Conservation (phyloP, 257 asterid genomes). For the Solanum corneliomulleri region DNA sequence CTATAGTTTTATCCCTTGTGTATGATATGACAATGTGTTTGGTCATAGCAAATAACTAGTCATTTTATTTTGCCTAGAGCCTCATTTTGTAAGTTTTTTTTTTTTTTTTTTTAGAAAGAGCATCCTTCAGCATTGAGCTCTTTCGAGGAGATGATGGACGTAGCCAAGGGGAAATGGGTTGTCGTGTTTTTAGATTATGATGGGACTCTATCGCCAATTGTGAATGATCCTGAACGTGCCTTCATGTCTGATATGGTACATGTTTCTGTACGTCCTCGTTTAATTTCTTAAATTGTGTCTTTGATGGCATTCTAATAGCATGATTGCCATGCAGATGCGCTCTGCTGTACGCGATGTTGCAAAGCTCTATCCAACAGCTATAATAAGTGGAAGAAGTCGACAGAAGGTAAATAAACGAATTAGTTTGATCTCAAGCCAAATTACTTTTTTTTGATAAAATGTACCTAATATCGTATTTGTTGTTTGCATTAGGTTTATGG, state of each 20-base stretch:
- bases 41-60: background rate
- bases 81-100: background rate
- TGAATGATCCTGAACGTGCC: slow-evolving; percentile 62
- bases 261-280: background rate
- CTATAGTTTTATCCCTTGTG: background rate
- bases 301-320: background rate
- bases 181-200: slow-evolving; percentile 77
- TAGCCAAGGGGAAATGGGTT: slow-evolving; percentile 27
- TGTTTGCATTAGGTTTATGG: slow-evolving; percentile 41
- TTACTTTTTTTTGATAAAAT: background rate
- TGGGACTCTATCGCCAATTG: slow-evolving; percentile 79
- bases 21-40: background rate
- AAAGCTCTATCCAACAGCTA: slow-evolving; percentile 60
- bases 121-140: slow-evolving; percentile 54
- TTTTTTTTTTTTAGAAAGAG: slow-evolving; percentile 18
- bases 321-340: slow-evolving; percentile 49
- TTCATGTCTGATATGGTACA: slow-evolving; percentile 71
- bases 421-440: background rate
- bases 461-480: background rate
- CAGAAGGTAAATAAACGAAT: slow-evolving; percentile 36
- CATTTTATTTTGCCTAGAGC: background rate
- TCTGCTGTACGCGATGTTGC: slow-evolving; percentile 58
- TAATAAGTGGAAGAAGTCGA: slow-evolving; percentile 78
- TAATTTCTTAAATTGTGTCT: background rate
- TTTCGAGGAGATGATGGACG: slow-evolving; percentile 22